Evolutionary conservation across 371 early-diverging fungal species (phyloP).

Genomic region (Basidiobolus meristosporus): DNA sequence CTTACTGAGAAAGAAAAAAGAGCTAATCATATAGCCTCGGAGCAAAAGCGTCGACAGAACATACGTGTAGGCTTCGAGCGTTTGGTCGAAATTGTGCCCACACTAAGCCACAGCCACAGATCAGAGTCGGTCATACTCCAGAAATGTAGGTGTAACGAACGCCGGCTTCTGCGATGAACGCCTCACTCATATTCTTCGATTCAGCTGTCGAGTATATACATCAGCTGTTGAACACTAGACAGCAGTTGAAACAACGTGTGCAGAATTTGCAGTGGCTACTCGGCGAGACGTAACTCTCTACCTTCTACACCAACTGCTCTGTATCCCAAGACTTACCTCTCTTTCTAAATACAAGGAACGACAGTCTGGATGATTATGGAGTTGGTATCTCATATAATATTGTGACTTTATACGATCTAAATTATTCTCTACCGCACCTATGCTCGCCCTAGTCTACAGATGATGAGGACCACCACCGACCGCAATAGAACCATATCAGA

Average conservation of each 20-base stretch:
- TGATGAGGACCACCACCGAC: no score
- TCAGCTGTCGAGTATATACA: background rate
- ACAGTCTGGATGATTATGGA: no score
- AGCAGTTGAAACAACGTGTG: background rate
- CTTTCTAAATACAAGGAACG: no score
- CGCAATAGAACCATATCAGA: no score
- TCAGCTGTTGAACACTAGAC: background rate
- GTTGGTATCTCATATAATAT: no score
- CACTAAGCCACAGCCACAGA: background rate
- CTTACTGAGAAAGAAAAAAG: slow-evolving; percentile 84
- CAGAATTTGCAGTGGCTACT: background rate
- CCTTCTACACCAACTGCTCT: no score
- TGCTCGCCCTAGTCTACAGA: no score
- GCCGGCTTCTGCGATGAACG: no score
- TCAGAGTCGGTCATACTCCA: background rate
- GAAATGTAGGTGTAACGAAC: background rate
- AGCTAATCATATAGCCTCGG: slow-evolving; percentile 87
- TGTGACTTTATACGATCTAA: no score
- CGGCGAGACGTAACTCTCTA: background rate
- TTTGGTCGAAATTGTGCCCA: slow-evolving; percentile 61
- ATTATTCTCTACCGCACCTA: no score
- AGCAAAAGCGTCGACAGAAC: slow-evolving; percentile 76
- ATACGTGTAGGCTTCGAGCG: slow-evolving; percentile 69
- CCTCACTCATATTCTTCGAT: no score
- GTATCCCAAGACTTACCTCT: no score